Percentiles rank a stretch among this genome's conserved stretches.
Evolutionary conservation across 2,329 filamentous ascomycete genomes (phyloP).

Genomic region (Botrytis pseudocinerea): DNA sequence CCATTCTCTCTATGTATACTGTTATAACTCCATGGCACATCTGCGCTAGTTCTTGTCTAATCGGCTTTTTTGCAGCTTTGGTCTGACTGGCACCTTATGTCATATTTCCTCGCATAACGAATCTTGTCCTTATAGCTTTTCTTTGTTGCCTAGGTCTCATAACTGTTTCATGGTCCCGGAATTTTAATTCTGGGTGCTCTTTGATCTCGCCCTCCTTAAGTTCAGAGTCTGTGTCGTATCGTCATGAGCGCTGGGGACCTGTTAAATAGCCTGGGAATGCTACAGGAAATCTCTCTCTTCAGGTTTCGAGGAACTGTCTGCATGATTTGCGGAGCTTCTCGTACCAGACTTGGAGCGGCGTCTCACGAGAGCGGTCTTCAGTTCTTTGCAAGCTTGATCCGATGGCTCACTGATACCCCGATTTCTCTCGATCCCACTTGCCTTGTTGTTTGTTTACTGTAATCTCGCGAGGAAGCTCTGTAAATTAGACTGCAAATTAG

Average conservation of each 20-base stretch:
- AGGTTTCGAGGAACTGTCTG: not conserved
- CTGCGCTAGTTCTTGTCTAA: too few species aligned
- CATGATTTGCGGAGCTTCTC: not conserved
- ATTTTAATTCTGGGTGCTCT: accelerated
- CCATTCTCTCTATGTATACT: not conserved
- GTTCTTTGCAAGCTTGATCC: not conserved
- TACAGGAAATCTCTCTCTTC: not conserved
- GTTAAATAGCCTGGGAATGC: not conserved
- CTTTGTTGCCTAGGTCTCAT: not conserved
- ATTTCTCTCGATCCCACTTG: not conserved
- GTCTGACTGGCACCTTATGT: not conserved
- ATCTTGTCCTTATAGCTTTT: not conserved
- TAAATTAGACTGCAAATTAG: not conserved
- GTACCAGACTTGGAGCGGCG: not conserved
- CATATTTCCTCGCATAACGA: not conserved
- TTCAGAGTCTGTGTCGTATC: not conserved
- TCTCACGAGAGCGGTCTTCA: not conserved
- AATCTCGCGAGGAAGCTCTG: not conserved
- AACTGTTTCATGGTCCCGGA: not conserved
- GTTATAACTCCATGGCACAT: not conserved
- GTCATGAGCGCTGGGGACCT: not conserved
- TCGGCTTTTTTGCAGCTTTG: accelerated
- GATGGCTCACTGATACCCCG: not conserved
- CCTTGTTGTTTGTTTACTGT: not conserved
- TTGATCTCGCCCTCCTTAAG: not conserved